Evolutionary conservation across 768 basidiomycete genomes (phyloP).

Genomic region (Amanita pallidorosea): DNA sequence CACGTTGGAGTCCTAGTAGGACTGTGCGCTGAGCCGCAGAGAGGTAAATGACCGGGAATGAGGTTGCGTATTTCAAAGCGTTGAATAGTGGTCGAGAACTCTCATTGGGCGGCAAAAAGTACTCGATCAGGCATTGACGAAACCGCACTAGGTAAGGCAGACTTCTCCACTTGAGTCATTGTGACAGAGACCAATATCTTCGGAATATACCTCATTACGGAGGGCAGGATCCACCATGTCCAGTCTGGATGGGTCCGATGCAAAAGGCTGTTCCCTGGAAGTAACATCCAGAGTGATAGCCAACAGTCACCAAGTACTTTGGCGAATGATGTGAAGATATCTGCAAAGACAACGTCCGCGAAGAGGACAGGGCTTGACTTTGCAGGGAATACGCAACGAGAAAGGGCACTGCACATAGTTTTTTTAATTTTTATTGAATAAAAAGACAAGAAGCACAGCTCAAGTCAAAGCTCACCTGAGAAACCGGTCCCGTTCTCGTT

Average conservation of each 20-base stretch:
- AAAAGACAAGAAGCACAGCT: slow-evolving; percentile 3
- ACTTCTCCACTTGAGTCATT: slow-evolving; percentile 19
- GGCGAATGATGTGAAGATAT: slow-evolving; percentile 93
- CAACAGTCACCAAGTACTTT: slow-evolving; percentile 94
- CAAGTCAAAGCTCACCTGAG: slow-evolving; percentile 46
- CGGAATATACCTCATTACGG: slow-evolving; percentile 69
- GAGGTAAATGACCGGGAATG: slow-evolving; percentile 92
- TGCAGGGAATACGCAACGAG: slow-evolving; percentile 66
- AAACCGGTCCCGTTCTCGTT: slow-evolving; percentile 67
- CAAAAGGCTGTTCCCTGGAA: slow-evolving; percentile 70
- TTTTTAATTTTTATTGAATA: not conserved
- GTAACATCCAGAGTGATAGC: slow-evolving; percentile 81
- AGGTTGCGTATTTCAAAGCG: slow-evolving; percentile 91
- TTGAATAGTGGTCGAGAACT: slow-evolving; percentile 75
- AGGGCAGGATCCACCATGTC: slow-evolving; percentile 68
- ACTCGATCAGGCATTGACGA: slow-evolving; percentile 90
- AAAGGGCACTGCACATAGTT: slow-evolving; percentile 41
- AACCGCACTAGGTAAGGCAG: slow-evolving; percentile 87
- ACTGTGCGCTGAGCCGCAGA: slow-evolving; percentile 83
- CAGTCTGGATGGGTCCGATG: slow-evolving; percentile 51
- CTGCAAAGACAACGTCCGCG: slow-evolving; percentile 87
- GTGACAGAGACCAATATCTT: not conserved
- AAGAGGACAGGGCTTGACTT: slow-evolving; percentile 62
- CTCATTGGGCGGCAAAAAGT: slow-evolving; percentile 47
- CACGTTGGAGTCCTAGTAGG: slow-evolving; percentile 43